These are phyloP conservation scores for Umbellularia californica DNA, from an alignment of 164 flowering plant genomes.

Conservation along the genomic window DNA sequence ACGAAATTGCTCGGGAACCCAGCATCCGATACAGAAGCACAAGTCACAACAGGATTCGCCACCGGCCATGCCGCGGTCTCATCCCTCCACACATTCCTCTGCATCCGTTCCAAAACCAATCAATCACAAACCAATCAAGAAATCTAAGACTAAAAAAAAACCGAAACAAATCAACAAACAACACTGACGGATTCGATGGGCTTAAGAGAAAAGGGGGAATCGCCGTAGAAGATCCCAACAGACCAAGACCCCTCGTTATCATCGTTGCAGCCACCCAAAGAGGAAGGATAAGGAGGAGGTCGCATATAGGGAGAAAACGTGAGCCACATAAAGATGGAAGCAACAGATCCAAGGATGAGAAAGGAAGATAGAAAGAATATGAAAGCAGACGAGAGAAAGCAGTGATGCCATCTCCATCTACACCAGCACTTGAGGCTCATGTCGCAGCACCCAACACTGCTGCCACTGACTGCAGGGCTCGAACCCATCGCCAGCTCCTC, in stretches of 20 bases:
- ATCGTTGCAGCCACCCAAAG: slow-evolving; percentile 62
- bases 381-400: slow-evolving; percentile 31
- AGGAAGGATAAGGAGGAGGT: slow-evolving; percentile 8
- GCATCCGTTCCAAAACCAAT: slow-evolving; percentile 8
- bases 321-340: slow-evolving; percentile 43
- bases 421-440: slow-evolving; percentile 46
- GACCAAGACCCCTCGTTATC: slow-evolving; percentile 96
- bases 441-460: slow-evolving; percentile 23
- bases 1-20: slow-evolving; percentile 39
- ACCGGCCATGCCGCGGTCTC: slow-evolving; percentile 88
- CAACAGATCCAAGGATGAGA: slow-evolving; percentile 34
- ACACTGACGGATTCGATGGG: slow-evolving; percentile 68
- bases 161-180: background rate
- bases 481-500: slow-evolving; percentile 7
- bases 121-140: background rate
- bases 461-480: background rate
- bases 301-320: slow-evolving; percentile 26
- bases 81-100: slow-evolving; percentile 59
- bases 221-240: slow-evolving; percentile 77
- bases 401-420: slow-evolving; percentile 38
- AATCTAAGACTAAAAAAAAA: background rate
- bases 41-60: slow-evolving; percentile 48
- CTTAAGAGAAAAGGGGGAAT: slow-evolving; percentile 71
- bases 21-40: slow-evolving; percentile 40
- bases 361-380: slow-evolving; percentile 34